Evolutionary conservation across 2,329 filamentous ascomycete species (phyloP), one percentile per base, ranked within the genome.

Genomic region (Fusarium floridanum): DNA sequence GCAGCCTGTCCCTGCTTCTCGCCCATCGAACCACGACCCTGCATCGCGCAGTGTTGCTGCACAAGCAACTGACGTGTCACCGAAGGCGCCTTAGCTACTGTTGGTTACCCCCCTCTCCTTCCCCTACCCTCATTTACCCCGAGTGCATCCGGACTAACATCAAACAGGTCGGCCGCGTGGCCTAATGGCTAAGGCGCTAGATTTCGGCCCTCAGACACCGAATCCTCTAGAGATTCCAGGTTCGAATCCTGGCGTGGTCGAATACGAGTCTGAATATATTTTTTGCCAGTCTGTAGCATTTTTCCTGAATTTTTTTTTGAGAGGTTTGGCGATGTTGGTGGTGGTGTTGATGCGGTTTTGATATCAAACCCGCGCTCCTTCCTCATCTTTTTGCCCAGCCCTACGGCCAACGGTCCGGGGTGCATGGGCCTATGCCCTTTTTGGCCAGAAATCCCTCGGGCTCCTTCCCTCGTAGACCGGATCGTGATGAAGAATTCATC

Each of bases 151-250:
- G 6, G 3, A 2, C 8, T 10, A 5, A n/a, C 68, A 81, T 76
- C 45, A 48, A 48, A 48, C 16, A 48, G 12, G 2, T 48, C 74
- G 81, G 83, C 83, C 83, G 83, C 83, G 82, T 84, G 82, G 83
- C 83, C 81, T 82, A 84, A 84, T 84, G 83, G 83, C 74, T 84
- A 84, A 82, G 81, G 83, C 83, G 83, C 80, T 81, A 84, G 82
- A 84, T 84, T 84, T 84, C 83, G 82, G 83, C 78, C 70, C 36
- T 39, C 36, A 34, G 36, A 67, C 34, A 75, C 64, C 67, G 68
- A 78, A 22, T 39, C 32, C 83, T 84, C 82, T 84, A 81, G 81
- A 84, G 83, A 83, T 83, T 84, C 81, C 82, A 84, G 83, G 82
- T 83, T 83, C 39, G 60, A 48, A 62, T 84, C 83, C 83, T 84